Percentiles rank a stretch among this genome's conserved stretches.
Evolutionary conservation across 805 yeast genomes (phyloP).

Genomic region (Suhomyces prunicola): DNA sequence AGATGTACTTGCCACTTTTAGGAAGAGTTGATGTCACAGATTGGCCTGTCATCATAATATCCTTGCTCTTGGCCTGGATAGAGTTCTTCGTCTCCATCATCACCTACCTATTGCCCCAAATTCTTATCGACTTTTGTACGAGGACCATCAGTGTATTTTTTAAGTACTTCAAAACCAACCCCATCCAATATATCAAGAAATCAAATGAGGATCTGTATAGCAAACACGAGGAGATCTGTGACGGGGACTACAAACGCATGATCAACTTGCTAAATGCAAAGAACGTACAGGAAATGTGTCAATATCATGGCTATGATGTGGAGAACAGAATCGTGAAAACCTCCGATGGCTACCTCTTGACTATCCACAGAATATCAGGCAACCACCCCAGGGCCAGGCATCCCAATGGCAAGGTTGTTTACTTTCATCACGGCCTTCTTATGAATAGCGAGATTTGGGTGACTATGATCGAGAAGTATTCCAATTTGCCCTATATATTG

Average conservation of each 20-base stretch:
- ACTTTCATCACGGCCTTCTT: conserved; percentile 86
- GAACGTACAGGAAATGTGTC: conserved; percentile 63
- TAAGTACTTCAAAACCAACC: conserved; percentile 22
- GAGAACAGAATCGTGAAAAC: conserved; percentile 80
- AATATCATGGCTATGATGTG: conserved; percentile 61
- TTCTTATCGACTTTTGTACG: conserved; percentile 37
- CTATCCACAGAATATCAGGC: conserved; percentile 64
- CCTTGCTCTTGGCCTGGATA: conserved; percentile 46
- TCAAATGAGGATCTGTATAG: conserved; percentile 14
- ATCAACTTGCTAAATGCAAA: conserved; percentile 43
- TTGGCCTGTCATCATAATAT: conserved; percentile 45
- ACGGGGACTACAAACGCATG: conserved; percentile 28
- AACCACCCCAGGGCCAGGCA: conserved; percentile 3
- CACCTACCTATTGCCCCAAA: conserved; percentile 44
- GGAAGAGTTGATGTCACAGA: conserved; percentile 46
- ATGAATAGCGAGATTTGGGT: conserved; percentile 84
- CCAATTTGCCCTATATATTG: conserved; percentile 66
- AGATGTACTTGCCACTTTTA: conserved; percentile 8
- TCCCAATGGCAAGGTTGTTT: conserved; percentile 50
- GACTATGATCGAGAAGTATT: conserved; percentile 38
- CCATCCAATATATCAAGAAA: conserved; percentile 19
- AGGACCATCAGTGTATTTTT: conserved; percentile 25
- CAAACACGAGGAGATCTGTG: conserved; percentile 16
- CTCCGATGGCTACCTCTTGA: conserved; percentile 70
- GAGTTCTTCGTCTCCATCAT: conserved; percentile 47